Base-by-base conservation (phyloP, 2,329 filamentous ascomycete genomes). In the Paramyrothecium sp. region DNA sequence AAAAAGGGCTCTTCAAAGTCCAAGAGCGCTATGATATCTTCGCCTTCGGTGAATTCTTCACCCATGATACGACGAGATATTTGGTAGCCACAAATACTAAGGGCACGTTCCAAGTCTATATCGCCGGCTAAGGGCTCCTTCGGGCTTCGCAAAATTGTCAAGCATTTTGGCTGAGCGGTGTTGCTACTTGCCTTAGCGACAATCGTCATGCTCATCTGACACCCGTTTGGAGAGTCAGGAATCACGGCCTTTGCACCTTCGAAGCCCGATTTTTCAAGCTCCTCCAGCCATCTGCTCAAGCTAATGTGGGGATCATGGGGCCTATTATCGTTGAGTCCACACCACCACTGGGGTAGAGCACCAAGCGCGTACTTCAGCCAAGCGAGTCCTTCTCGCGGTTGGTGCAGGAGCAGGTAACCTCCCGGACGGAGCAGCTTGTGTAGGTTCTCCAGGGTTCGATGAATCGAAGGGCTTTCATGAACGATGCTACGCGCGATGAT, bases 401-500 rank as follows among this genome's bases (percentile, higher is more conserved):
- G 72, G 10, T 68, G 62, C 7, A 74, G 50, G 8, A 71, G 51
- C 0, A 75, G 60, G 21, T 63, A 62, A 0, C 75, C 75, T 10
- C 65, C 63, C 0, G 71, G 70, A 5, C 63, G 59, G 2, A 77
- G 59, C 2, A 75, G 60, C 55, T 56, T 64, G 0, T 73, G 69
- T 0, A 72, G 61, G 53, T 79, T 72, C 3, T 33, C 21, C n/a
- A 71, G 61, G n/a, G 61, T 70, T 48, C 65, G 30, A 44, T 53
- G 57, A 53, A 73, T 49, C 55, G 53, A 44, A 3, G 46, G 30
- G 0, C 75, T 77, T 2, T 74, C 72, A 50, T 79, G 74, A 0
- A 81, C 46, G 1, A 74, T 70, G 22, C 70, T 65, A 3, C 69
- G 63, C 0, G 71, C 73, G 20, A 78, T 60, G 22, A 79, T 59